Conservation (phyloP, 169 alveolate genomes). For the Miamiensis avidus region DNA sequence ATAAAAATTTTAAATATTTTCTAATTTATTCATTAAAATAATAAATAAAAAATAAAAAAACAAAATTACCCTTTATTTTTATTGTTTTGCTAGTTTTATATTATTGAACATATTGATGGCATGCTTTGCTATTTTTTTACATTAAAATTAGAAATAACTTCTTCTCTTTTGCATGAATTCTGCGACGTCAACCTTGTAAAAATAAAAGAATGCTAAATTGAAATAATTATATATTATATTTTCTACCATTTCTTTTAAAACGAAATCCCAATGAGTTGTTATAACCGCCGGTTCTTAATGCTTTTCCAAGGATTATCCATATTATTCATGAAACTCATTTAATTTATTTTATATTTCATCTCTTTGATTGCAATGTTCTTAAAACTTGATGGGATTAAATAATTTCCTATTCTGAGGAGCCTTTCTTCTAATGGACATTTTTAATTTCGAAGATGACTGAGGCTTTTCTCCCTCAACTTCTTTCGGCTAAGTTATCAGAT, state of each 20-base stretch:
- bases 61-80: conserved; percentile 21
- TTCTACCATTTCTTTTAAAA: conserved; percentile 36
- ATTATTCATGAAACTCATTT: conserved; percentile 24
- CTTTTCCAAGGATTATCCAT: conserved; percentile 39
- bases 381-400: conserved; percentile 5
- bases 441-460: background rate
- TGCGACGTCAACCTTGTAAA: conserved; percentile 25
- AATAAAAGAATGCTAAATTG: background rate
- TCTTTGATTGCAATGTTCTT: conserved; percentile 22
- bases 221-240: background rate
- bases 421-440: background rate
- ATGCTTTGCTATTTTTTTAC: conserved; percentile 39
- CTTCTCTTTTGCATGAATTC: conserved; percentile 33
- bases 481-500: background rate
- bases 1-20: background rate
- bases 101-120: conserved; percentile 8
- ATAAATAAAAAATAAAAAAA: background rate
- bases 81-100: conserved; percentile 13
- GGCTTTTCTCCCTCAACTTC: background rate
- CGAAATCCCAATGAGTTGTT: conserved; percentile 41
- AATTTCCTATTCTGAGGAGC: conserved; percentile 7
- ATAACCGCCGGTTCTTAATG: conserved; percentile 27
- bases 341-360: conserved; percentile 31
- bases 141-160: conserved; percentile 31
- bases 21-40: conserved; percentile 2